A percentile compares a stretch with the other conserved stretches of the same genome.
These are phyloP conservation scores for Acmispon strigosus DNA, from an alignment of 306 rosid species.

Conservation along the genomic window DNA sequence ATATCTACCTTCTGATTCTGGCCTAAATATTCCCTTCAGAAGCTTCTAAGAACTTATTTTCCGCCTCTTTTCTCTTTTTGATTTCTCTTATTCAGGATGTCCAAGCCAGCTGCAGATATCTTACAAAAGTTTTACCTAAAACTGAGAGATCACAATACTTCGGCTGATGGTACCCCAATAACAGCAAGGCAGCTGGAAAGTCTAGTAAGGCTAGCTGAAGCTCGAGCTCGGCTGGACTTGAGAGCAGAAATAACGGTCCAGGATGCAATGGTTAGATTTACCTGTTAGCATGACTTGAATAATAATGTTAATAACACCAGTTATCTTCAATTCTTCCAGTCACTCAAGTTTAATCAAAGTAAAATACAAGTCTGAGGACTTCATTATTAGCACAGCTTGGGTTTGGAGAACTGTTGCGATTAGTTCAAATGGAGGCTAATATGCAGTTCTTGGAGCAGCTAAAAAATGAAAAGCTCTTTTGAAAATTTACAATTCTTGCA, in stretches of 20 bases:
- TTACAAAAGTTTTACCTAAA: conserved; percentile 76
- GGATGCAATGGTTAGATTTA: conserved; percentile 72
- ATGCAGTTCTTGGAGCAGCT: conserved; percentile 2
- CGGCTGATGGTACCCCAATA: conserved; percentile 89
- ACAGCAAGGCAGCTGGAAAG: conserved; percentile 97
- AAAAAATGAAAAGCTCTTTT: background rate
- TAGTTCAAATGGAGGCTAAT: background rate
- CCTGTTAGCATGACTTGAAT: conserved; percentile 6
- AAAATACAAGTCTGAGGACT: background rate
- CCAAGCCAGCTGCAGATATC: conserved; percentile 84
- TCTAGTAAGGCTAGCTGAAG: conserved; percentile 90
- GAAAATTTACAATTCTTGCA: background rate
- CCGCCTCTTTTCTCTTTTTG: background rate
- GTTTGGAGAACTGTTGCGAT: background rate
- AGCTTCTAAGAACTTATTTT: conserved; percentile 9
- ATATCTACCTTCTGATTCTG: conserved; percentile 12
- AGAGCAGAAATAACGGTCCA: conserved; percentile 79
- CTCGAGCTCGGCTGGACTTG: conserved; percentile 88
- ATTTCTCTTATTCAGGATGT: conserved; percentile 57
- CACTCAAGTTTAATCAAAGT: background rate
- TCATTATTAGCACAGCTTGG: background rate
- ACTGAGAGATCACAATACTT: conserved; percentile 68
- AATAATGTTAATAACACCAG: background rate
- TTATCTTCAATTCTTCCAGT: background rate
- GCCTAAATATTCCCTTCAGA: conserved; percentile 14